Evolutionary conservation across 1,139 yeast species (phyloP), one percentile per base, ranked within the genome.

Genomic region (Scheffersomyces parashehatae): DNA sequence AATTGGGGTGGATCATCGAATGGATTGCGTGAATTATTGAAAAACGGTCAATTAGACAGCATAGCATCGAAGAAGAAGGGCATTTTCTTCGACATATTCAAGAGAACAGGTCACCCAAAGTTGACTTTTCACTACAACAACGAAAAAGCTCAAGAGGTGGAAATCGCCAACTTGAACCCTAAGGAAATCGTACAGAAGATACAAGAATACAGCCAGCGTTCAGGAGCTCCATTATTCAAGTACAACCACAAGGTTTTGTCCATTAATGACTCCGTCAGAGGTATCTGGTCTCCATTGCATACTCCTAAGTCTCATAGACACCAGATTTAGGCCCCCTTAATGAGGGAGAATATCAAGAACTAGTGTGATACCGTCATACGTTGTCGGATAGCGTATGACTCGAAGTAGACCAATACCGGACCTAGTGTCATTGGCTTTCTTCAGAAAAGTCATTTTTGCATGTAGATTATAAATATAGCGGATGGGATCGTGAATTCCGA

Each of bases 221-320:
- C 71, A 43, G 79, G 79, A 36, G 65, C 66, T 42, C 62, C 64
- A 9, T 65, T 70, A 46, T 67, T 70, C 62, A 74, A 73, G 54
- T 72, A 54, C 58, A 74, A 74, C 63, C 83, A 85, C 52, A 85
- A 86, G 54, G 98, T 93, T 35, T 79, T 82, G 63, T 85, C 96
- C 36, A 66, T 77, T 47, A 93, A 91, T 64, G 81, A 80, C 48
- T 85, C 96, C 40, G 93, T 93, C 13, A 85, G 99, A 76, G 99
- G 99, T 58, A 77, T 93, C 42, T 93, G 99, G 99, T 89, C 97
- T 39, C 99, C 99, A 44, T 76, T 93, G 73, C 97, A 93, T 62
- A 82, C 79, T 42, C 83, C 82, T 48, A 85, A 87, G 63, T 72
- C 73, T 33, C 73, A 72, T 60, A 82, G 95, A 68, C 84, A 80